A percentile compares a stretch with the other conserved stretches of the same genome.
phyloP scores from a whole-genome alignment of 2,329 filamentous ascomycete genomes.

The Dothideomycetes sp. region DNA sequence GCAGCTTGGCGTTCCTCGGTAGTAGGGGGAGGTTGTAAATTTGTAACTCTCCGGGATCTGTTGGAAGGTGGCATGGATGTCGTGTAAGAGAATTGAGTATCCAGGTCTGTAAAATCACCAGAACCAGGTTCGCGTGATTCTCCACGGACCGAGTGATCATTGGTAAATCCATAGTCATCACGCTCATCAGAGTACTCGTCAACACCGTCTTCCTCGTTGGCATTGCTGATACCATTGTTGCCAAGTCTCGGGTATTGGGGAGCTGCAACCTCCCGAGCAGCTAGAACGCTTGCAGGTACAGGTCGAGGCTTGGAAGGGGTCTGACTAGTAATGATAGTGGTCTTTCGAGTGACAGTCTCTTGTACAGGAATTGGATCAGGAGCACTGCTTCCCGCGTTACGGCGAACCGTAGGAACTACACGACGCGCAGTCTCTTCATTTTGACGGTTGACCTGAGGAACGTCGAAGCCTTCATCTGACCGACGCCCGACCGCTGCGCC shows the following conservation, averaged over 20 bases:
- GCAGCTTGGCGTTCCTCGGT: constrained; percentile 14
- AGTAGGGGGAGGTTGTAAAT: constrained; percentile 13
- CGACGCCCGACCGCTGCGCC: constrained; percentile 6
- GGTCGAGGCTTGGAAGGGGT: neutral
- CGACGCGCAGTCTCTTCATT: no score
- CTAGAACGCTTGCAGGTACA: neutral
- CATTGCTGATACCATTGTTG: constrained; percentile 1
- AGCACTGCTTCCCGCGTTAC: neutral
- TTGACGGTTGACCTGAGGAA: no score
- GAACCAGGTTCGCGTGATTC: neutral
- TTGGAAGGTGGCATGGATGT: constrained; percentile 3
- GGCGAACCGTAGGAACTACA: no score
- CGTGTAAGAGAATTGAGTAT: constrained; percentile 11
- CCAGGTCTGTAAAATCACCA: constrained; percentile 11
- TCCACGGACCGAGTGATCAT: neutral
- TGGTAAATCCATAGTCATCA: neutral
- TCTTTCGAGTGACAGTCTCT: neutral
- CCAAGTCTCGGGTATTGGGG: neutral
- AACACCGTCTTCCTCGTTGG: neutral
- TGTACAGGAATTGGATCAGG: neutral
- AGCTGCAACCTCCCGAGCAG: neutral
- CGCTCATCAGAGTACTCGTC: neutral
- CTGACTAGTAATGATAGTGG: neutral
- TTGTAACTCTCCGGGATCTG: constrained; percentile 5
- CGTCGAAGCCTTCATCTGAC: constrained; percentile 37